Base-by-base conservation (phyloP, 345 rosid genomes). In the Capsella bursapastoris region DNA sequence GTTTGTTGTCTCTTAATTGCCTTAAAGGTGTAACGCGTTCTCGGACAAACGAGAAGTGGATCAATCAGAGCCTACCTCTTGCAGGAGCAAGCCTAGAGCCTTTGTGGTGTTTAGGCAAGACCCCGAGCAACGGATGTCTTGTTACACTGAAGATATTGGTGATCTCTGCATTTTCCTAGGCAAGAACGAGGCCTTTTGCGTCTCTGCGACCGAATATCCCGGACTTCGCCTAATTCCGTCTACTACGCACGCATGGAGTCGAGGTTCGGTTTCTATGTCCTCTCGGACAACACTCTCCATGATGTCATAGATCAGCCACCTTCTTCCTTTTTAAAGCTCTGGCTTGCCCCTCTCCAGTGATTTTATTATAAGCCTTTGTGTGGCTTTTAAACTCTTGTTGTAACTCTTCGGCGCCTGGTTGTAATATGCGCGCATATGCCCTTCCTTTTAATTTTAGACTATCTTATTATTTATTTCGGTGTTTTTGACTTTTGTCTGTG, bases 101-200 rank as follows among this genome's bases (percentile, higher is more conserved):
- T 68, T 43, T 44, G 3, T 16, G 31, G 64, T 71, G 51, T 61
- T 49, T 50, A 70, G 37, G 6, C 74, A 70, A 47, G 74, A 70
- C 57, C 48, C 0, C 22, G 68, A 49, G 52, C 18, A 15, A 28
- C 2, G 9, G 60, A 71, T 49, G 6, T n/a, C 2, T 38, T 61
- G 43, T 1, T 71, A 71, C 75, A 71, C 68, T 37, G 43, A 71
- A 71, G 60, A 71, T 9, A 71, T 61, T 61, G 68, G 68, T 14
- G 52, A 61, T 38, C 68, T 61, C 43, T 71, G 75, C 53, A 61
- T 71, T 8, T 71, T 61, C 32, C 31, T 61, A 50, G 16, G 68
- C 52, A 0, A 0, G 0, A 71, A 0, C 2, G 57, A 40, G 16
- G 49, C 65, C 6, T 60, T 60, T 40, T 60, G 49, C 34, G 11